Conservation (phyloP, 441 rosid genomes). For the Adansonia madagascariensis region DNA sequence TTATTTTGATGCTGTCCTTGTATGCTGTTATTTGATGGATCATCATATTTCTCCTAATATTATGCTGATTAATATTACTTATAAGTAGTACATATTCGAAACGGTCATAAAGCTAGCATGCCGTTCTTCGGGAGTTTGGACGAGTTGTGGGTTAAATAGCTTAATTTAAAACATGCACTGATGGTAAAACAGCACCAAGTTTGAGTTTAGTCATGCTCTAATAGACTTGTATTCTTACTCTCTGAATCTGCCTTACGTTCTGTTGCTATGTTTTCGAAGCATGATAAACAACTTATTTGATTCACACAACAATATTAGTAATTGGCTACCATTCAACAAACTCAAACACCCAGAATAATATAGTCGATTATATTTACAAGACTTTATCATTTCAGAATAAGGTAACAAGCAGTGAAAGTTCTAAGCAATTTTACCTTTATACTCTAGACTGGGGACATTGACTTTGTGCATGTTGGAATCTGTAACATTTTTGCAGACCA, state of each 20-base stretch:
- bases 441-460: background rate
- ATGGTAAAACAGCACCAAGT: background rate
- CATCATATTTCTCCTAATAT: background rate
- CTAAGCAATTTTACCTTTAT: background rate
- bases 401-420: background rate
- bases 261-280: background rate
- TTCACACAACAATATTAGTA: background rate
- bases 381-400: background rate
- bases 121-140: background rate
- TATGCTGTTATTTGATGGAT: background rate
- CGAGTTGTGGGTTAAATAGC: constrained; percentile 3
- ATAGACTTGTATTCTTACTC: background rate
- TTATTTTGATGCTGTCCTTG: background rate
- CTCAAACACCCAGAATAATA: background rate
- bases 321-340: background rate
- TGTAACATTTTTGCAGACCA: background rate
- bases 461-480: background rate
- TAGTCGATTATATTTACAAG: background rate
- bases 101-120: background rate
- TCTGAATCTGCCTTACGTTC: background rate
- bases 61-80: background rate
- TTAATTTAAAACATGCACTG: background rate
- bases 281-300: background rate
- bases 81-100: background rate
- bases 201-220: background rate